phyloP scores from a whole-genome alignment of 2,329 filamentous ascomycete species.

The Coleophoma crateriformis region DNA sequence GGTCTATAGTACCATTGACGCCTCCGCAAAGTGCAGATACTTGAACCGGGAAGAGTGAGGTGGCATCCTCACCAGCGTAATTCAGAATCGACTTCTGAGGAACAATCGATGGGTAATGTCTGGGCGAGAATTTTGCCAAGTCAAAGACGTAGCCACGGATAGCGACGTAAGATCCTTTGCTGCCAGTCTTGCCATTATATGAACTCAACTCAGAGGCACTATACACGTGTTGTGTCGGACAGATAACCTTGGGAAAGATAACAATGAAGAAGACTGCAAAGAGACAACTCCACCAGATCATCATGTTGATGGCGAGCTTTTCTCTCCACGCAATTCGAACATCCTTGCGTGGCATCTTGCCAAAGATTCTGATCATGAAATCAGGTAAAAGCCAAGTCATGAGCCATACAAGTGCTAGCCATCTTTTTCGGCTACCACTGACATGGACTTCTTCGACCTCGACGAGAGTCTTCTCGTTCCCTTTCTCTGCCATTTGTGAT shows the following conservation, averaged over 20 bases:
- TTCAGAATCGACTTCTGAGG: slow-evolving; percentile 59
- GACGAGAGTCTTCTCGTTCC: slow-evolving; percentile 82
- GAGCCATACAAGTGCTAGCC: slow-evolving; percentile 77
- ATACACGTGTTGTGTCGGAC: slow-evolving; percentile 85
- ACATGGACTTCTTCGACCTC: slow-evolving; percentile 83
- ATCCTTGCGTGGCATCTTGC: slow-evolving; percentile 87
- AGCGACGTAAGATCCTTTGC: slow-evolving; percentile 60
- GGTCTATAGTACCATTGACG: slow-evolving; percentile 56
- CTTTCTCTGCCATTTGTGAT: slow-evolving; percentile 91
- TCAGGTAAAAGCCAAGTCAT: slow-evolving; percentile 88
- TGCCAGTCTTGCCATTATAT: slow-evolving; percentile 65
- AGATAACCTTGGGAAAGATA: slow-evolving; percentile 80
- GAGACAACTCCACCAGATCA: slow-evolving; percentile 86
- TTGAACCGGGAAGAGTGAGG: slow-evolving; percentile 84
- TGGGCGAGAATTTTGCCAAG: slow-evolving; percentile 64
- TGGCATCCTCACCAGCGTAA: slow-evolving; percentile 87
- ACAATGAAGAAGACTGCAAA: slow-evolving; percentile 85
- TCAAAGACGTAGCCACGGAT: slow-evolving; percentile 91
- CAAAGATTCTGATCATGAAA: slow-evolving; percentile 69
- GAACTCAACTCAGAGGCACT: slow-evolving; percentile 69
- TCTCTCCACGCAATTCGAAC: slow-evolving; percentile 92
- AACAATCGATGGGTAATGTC: slow-evolving; percentile 68
- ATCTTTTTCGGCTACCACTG: slow-evolving; percentile 79
- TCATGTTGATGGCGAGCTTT: slow-evolving; percentile 94
- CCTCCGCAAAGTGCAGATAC: slow-evolving; percentile 89